Evolutionary conservation across 495 filamentous ascomycete genomes (phyloP).

Genomic region (Acidiella bohemica): DNA sequence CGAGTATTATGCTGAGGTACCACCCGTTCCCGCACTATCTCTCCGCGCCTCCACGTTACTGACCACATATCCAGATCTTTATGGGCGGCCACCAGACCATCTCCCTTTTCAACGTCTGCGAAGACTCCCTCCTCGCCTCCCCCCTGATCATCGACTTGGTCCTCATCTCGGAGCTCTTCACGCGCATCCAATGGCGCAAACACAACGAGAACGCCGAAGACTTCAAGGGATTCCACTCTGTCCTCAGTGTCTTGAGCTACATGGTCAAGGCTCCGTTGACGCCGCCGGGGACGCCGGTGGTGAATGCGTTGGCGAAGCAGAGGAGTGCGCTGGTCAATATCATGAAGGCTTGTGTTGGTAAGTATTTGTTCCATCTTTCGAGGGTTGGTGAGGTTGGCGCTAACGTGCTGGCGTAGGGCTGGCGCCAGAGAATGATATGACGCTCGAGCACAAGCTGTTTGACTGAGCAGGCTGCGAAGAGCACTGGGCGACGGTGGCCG

Average conservation of each 20-base stretch:
- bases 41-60: not conserved
- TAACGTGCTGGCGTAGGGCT: too few species aligned
- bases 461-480: too few species aligned
- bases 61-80: conserved; percentile 52
- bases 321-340: conserved; percentile 91
- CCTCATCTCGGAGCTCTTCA: conserved; percentile 91
- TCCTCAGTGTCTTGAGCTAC: conserved; percentile 94
- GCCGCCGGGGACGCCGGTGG: conserved; percentile 85
- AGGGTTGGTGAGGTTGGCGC: too few species aligned
- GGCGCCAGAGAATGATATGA: conserved; percentile 98
- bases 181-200: conserved; percentile 83
- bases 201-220: conserved; percentile 45
- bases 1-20: conserved; percentile 83
- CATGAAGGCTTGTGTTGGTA: conserved; percentile 96
- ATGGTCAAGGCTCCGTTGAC: conserved; percentile 99
- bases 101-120: conserved; percentile 95
- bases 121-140: conserved; percentile 94
- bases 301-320: conserved; percentile 96
- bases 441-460: conserved; percentile 98
- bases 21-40: not conserved
- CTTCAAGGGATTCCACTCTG: conserved; percentile 90
- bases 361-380: too few species aligned
- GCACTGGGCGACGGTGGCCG: too few species aligned
- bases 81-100: conserved; percentile 98
- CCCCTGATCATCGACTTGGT: conserved; percentile 96